Percentiles rank a stretch among this genome's conserved stretches.
phyloP scores from a whole-genome alignment of 495 filamentous ascomycete genomes.

The Hypoxylon subgilvum region DNA sequence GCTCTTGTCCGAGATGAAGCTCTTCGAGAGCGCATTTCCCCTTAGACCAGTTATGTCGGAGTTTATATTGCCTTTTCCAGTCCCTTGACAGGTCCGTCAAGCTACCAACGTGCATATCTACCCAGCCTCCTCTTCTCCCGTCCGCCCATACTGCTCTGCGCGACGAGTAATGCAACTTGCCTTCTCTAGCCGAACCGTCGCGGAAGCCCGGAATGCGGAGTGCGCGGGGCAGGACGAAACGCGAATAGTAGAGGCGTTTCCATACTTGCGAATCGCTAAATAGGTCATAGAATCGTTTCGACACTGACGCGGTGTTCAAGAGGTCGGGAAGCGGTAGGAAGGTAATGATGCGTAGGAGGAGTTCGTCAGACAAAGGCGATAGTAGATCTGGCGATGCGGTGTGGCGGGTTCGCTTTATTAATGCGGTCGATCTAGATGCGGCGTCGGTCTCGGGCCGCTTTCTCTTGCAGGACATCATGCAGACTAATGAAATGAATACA shows the following conservation, averaged over 20 bases:
- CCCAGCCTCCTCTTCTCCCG: constrained; percentile 52
- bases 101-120: constrained; percentile 53
- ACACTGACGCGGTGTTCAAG: constrained; percentile 75
- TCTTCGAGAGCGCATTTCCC: constrained; percentile 83
- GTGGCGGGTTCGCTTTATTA: constrained; percentile 37
- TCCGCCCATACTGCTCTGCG: constrained; percentile 84
- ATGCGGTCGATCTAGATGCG: constrained; percentile 20
- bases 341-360: constrained; percentile 83
- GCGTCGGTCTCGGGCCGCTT: constrained; percentile 30
- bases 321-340: constrained; percentile 73
- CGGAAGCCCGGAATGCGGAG: constrained; percentile 74
- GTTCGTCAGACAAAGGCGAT: constrained; percentile 79
- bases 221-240: constrained; percentile 86
- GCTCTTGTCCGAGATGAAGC: constrained; percentile 62
- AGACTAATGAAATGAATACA: too few relatives aligned
- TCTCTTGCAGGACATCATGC: constrained; percentile 36
- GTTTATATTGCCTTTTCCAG: constrained; percentile 91
- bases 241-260: constrained; percentile 86
- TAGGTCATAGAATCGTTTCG: constrained; percentile 76
- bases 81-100: constrained; percentile 51
- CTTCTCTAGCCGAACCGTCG: constrained; percentile 47
- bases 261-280: constrained; percentile 86
- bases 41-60: constrained; percentile 89
- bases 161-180: constrained; percentile 68
- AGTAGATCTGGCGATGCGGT: constrained; percentile 46